Conservation (phyloP, 2,329 filamentous ascomycete species). For the Microsporum audouinii region DNA sequence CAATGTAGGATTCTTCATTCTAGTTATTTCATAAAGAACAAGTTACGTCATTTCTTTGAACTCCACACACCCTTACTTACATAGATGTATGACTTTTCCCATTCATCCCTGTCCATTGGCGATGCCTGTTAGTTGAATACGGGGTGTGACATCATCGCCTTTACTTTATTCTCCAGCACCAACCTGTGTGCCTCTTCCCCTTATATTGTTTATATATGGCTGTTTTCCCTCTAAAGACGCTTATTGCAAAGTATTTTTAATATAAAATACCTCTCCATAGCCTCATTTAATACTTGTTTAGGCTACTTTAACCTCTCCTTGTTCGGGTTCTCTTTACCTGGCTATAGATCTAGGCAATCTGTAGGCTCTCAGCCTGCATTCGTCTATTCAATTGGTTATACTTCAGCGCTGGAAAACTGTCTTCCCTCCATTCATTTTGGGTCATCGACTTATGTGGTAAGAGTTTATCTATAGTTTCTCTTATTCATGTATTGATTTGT, state of each 20-base stretch:
- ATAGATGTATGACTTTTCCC: not conserved
- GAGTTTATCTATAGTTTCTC: not conserved
- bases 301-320: not conserved
- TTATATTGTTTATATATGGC: not conserved
- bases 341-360: not conserved
- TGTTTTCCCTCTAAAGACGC: not conserved
- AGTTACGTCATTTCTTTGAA: not conserved
- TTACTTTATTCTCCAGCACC: not conserved
- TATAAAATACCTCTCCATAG: not conserved
- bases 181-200: not conserved
- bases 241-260: too few relatives aligned
- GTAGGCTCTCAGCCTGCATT: not conserved
- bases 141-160: slow-evolving; percentile 3
- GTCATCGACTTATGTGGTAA: not conserved
- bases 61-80: not conserved
- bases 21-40: not conserved
- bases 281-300: not conserved
- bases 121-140: not conserved
- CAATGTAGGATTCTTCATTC: not conserved
- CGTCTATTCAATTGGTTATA: not conserved
- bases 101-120: not conserved
- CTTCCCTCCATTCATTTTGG: not conserved
- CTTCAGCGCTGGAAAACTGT: not conserved
- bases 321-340: not conserved
- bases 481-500: too few relatives aligned